Conservation (phyloP, 805 yeast genomes). For the Kodamaea fukazawae region DNA sequence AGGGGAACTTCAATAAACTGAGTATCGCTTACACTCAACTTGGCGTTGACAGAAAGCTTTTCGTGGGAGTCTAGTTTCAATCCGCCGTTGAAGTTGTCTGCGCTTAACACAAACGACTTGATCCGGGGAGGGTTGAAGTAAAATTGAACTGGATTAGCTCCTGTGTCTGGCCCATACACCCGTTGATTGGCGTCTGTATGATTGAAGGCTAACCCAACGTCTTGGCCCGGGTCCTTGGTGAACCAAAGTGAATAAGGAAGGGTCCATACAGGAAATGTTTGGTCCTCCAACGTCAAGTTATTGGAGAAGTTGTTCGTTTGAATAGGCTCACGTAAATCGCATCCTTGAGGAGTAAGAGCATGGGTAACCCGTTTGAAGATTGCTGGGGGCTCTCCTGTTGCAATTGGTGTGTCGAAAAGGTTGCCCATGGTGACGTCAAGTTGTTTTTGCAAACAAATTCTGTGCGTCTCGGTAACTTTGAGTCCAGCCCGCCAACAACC, state of each 20-base stretch:
- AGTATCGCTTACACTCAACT: conserved; percentile 14
- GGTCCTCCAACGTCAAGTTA: conserved; percentile 64
- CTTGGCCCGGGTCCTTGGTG: conserved; percentile 44
- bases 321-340: conserved; percentile 40
- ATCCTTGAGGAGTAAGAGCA: conserved; percentile 34
- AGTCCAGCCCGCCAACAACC: too few species aligned
- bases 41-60: conserved; percentile 32
- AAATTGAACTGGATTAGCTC: conserved; percentile 50
- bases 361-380: conserved; percentile 37
- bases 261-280: conserved; percentile 71
- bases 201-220: conserved; percentile 64
- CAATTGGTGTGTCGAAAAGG: conserved; percentile 29
- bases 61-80: conserved; percentile 24
- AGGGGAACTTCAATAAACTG: conserved; percentile 44
- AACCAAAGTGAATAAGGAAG: conserved; percentile 80
- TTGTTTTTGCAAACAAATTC: too few species aligned
- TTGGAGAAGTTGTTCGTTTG: conserved; percentile 80
- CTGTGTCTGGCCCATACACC: conserved; percentile 68
- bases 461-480: too few species aligned
- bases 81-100: conserved; percentile 23
- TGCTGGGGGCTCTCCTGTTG: conserved; percentile 42
- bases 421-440: conserved; percentile 7
- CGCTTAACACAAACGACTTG: conserved; percentile 53
- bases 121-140: conserved; percentile 69
- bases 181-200: conserved; percentile 58